Evolutionary conservation across 75 land plant genomes (phyloP).

Genomic region (Cupressus sempervirens): DNA sequence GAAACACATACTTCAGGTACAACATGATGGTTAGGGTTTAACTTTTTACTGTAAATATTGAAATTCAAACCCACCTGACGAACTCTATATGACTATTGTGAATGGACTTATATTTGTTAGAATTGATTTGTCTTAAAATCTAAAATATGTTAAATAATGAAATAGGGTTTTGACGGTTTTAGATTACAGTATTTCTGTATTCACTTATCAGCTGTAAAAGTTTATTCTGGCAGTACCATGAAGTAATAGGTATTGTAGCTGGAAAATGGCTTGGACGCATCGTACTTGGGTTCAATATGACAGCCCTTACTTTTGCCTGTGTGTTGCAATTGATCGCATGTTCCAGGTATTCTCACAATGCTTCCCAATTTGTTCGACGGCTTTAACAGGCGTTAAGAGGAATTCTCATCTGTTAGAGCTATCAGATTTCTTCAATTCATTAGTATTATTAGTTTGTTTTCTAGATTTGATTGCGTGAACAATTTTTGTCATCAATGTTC

Average conservation of each 20-base stretch:
- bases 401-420: too few relatives aligned
- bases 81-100: not conserved
- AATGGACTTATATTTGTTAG: not conserved
- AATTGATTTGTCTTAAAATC: not conserved
- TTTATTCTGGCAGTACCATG: conserved; percentile 40
- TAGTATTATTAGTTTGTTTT: too few relatives aligned
- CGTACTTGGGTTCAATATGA: conserved; percentile 50
- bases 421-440: too few relatives aligned
- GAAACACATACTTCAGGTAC: conserved; percentile 30
- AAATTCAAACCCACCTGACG: not conserved
- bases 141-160: not conserved
- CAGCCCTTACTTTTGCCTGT: conserved; percentile 44
- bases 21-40: not conserved
- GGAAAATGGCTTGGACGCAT: conserved; percentile 34
- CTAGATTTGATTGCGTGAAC: too few relatives aligned
- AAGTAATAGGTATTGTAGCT: conserved; percentile 39
- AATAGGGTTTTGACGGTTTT: not conserved
- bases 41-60: not conserved
- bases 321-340: conserved; percentile 61
- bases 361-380: not conserved
- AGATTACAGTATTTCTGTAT: not conserved
- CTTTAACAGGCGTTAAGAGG: not conserved
- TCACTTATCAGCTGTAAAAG: not conserved
- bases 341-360: conserved; percentile 33
- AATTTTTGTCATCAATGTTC: too few relatives aligned